Percentiles rank a stretch among this genome's conserved stretches.
These are phyloP conservation scores for Prunella vulgaris DNA, from an alignment of 257 asterid genomes.

Conservation along the genomic window DNA sequence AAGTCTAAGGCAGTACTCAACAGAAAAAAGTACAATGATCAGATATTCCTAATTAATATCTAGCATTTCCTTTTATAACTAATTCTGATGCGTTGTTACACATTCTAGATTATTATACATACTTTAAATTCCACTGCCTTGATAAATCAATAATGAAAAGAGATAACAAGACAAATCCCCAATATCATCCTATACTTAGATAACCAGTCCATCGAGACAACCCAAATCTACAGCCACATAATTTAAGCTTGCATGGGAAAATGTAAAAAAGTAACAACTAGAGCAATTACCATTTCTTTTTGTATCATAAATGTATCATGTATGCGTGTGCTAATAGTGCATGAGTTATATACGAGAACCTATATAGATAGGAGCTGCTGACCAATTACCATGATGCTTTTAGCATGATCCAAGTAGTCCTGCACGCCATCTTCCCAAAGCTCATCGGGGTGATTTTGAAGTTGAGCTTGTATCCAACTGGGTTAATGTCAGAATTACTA, in stretches of 20 bases:
- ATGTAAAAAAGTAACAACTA: background rate
- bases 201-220: background rate
- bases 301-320: background rate
- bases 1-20: background rate
- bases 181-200: background rate
- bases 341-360: background rate
- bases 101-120: background rate
- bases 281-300: background rate
- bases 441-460: constrained; percentile 90
- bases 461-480: constrained; percentile 93
- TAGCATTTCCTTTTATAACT: background rate
- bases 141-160: background rate
- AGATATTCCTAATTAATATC: background rate
- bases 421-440: constrained; percentile 96
- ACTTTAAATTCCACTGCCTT: background rate
- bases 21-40: background rate
- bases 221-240: background rate
- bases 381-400: constrained; percentile 60
- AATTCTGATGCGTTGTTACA: background rate
- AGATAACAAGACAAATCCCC: background rate
- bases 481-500: constrained; percentile 21
- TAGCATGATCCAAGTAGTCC: constrained; percentile 84
- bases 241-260: background rate
- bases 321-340: background rate
- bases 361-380: constrained; percentile 9